Conservation (phyloP, 2,329 filamentous ascomycete species). For the Fusarium sp. region DNA sequence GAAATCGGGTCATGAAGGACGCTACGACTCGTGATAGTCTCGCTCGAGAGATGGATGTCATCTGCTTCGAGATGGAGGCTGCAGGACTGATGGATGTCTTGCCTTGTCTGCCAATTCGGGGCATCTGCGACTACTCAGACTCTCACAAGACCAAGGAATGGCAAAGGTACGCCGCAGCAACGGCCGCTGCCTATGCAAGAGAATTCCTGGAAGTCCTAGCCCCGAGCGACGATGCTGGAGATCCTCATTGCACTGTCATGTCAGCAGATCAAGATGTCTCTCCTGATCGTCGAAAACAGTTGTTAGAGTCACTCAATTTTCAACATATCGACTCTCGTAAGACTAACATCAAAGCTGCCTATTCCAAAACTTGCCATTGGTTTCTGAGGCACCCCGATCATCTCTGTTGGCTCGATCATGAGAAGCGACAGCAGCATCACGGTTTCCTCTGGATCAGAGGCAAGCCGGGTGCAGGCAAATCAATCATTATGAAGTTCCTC, state of each 20-base stretch:
- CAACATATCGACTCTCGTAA: slow-evolving; percentile 53
- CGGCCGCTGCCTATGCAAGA: not conserved
- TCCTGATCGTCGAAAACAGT: not conserved
- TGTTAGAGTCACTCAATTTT: slow-evolving; percentile 52
- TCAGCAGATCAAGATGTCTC: not conserved
- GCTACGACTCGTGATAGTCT: slow-evolving; percentile 47
- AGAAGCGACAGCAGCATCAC: not conserved
- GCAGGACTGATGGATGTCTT: slow-evolving; percentile 45
- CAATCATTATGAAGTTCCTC: slow-evolving; percentile 58
- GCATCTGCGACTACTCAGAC: slow-evolving; percentile 54
- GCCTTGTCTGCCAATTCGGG: slow-evolving; percentile 53
- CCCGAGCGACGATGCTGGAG: not conserved
- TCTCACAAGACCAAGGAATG: slow-evolving; percentile 1
- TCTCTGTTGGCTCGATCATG: slow-evolving; percentile 9
- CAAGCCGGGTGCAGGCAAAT: slow-evolving; percentile 60
- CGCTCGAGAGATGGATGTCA: slow-evolving; percentile 16
- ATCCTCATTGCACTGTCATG: not conserved
- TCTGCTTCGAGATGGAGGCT: slow-evolving; percentile 50
- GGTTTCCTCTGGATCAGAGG: slow-evolving; percentile 61
- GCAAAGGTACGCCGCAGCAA: slow-evolving; percentile 2
- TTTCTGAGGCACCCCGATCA: slow-evolving; percentile 13
- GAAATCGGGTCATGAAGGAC: slow-evolving; percentile 53
- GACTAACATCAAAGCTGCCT: slow-evolving; percentile 50
- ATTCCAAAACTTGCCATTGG: slow-evolving; percentile 43
- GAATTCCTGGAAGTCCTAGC: slow-evolving; percentile 3